phyloP scores from a whole-genome alignment of 306 rosid genomes.

The Sindora glabra region DNA sequence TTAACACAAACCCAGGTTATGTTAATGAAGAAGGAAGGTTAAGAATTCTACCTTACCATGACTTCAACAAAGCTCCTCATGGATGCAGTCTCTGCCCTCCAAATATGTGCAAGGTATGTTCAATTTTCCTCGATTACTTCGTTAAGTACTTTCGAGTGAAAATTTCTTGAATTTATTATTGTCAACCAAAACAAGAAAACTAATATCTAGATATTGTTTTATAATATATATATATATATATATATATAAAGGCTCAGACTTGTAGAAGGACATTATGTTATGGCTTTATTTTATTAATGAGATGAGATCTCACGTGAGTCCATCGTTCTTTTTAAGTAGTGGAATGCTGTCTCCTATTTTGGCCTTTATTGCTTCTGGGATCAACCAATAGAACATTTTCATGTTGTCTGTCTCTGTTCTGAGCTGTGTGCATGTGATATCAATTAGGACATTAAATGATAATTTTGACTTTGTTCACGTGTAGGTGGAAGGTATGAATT shows the following conservation, averaged over 20 bases:
- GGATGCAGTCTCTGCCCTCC: constrained; percentile 65
- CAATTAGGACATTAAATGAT: no score
- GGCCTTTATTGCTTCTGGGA: no score
- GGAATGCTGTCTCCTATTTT: neutral
- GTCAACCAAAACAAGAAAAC: neutral
- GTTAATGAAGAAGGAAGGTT: constrained; percentile 56
- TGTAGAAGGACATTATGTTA: neutral
- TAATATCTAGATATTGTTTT: neutral
- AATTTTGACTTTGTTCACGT: no score
- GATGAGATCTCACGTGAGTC: neutral
- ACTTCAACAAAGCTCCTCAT: constrained; percentile 47
- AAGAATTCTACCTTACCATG: constrained; percentile 48
- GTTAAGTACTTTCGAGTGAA: no score
- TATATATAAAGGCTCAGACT: neutral
- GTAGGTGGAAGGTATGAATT: no score
- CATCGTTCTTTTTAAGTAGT: neutral
- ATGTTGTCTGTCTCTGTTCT: no score
- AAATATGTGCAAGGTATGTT: constrained; percentile 80
- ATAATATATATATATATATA: neutral
- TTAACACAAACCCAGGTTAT: constrained; percentile 63
- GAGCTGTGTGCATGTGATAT: no score
- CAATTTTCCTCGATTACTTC: neutral
- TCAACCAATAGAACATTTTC: no score
- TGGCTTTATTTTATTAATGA: neutral
- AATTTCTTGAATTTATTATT: neutral